phyloP scores from a whole-genome alignment of 2,329 filamentous ascomycete species.

The Fonsecaea erecta region DNA sequence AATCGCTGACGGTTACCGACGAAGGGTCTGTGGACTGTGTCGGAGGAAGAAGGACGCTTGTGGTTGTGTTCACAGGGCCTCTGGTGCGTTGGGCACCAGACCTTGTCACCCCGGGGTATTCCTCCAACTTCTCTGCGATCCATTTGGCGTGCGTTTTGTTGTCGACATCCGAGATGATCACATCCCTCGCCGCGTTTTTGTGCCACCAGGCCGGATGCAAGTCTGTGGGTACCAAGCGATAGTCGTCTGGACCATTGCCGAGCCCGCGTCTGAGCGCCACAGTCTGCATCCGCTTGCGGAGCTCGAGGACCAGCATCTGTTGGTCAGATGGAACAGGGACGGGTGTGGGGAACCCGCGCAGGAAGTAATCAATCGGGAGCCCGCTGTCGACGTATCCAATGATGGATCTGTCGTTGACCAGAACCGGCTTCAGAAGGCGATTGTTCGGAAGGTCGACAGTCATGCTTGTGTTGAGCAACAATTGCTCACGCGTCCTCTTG shows the following conservation, averaged over 20 bases:
- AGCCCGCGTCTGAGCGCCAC: conserved; percentile 23
- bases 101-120: conserved; percentile 9
- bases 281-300: conserved; percentile 26
- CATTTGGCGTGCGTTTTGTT: conserved; percentile 21
- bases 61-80: background rate
- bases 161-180: conserved; percentile 16
- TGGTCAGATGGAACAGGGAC: conserved; percentile 23
- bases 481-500: conserved; percentile 20
- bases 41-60: background rate
- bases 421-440: conserved; percentile 27
- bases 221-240: conserved; percentile 5
- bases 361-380: conserved; percentile 27
- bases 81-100: background rate
- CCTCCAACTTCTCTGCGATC: conserved; percentile 3
- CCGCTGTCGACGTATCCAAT: conserved; percentile 22
- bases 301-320: conserved; percentile 16
- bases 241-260: conserved; percentile 13
- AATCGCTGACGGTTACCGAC: background rate
- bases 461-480: conserved; percentile 34
- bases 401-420: conserved; percentile 11
- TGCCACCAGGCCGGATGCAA: conserved; percentile 20
- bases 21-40: no score
- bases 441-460: conserved; percentile 24
- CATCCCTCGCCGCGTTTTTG: background rate
- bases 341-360: conserved; percentile 6